Evolutionary conservation across 371 early-diverging fungal genomes (phyloP).

Genomic region (Circinella minor): DNA sequence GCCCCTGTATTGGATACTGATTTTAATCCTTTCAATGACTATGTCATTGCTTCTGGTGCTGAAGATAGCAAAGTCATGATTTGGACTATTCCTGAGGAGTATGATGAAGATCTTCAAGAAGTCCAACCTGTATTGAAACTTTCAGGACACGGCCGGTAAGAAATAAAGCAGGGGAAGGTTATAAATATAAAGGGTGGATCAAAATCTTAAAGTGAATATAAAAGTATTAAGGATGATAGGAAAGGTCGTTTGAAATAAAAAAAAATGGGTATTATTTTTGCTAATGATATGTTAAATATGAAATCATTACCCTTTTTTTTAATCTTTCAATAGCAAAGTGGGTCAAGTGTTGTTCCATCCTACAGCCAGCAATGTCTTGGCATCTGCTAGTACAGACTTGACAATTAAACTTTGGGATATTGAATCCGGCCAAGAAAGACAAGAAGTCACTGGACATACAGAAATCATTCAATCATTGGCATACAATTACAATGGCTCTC

Average conservation of each 20-base stretch:
- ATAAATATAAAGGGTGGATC: no score
- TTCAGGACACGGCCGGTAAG: constrained; percentile 68
- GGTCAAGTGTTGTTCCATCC: constrained; percentile 98
- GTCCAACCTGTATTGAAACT: constrained; percentile 67
- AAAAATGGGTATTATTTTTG: no score
- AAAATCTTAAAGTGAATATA: no score
- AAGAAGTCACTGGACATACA: constrained; percentile 88
- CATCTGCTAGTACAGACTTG: constrained; percentile 89
- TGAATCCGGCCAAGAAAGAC: constrained; percentile 84
- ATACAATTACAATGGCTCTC: constrained; percentile 89
- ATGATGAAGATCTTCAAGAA: constrained; percentile 66
- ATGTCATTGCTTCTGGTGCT: constrained; percentile 86
- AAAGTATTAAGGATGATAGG: no score
- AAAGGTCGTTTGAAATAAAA: no score
- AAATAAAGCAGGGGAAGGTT: background rate
- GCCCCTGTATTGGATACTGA: constrained; percentile 96
- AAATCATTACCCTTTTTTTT: background rate
- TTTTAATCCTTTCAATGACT: constrained; percentile 97
- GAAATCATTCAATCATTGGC: constrained; percentile 92
- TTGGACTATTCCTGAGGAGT: constrained; percentile 90
- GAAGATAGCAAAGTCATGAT: constrained; percentile 97
- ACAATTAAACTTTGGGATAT: constrained; percentile 98
- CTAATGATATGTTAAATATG: background rate
- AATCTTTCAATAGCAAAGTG: constrained; percentile 70
- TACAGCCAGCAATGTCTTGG: constrained; percentile 91